phyloP scores from a whole-genome alignment of 2,329 filamentous ascomycete species.

The Beauveria australis region DNA sequence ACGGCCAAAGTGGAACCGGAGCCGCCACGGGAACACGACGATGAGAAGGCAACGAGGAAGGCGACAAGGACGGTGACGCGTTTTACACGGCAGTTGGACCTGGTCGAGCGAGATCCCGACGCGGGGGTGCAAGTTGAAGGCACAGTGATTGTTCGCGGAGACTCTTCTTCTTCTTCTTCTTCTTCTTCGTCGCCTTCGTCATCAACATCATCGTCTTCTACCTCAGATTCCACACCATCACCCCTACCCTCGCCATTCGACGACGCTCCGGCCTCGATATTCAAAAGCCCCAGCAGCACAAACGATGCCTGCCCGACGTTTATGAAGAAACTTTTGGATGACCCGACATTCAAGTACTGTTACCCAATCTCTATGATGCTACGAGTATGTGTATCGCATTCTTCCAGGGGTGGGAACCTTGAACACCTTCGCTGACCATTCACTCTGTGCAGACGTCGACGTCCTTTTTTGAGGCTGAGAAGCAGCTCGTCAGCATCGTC shows the following conservation, averaged over 20 bases:
- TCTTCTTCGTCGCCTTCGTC: neutral
- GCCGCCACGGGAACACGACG: neutral
- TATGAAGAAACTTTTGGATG: slow-evolving; percentile 57
- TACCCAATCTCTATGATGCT: slow-evolving; percentile 79
- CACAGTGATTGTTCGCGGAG: neutral
- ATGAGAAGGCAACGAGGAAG: neutral
- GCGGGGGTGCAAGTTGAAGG: neutral
- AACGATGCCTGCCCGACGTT: slow-evolving; percentile 53
- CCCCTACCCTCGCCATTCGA: slow-evolving; percentile 60
- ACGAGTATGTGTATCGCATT: slow-evolving; percentile 44
- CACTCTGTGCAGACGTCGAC: slow-evolving; percentile 56
- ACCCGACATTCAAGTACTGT: slow-evolving; percentile 62
- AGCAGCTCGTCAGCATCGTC: slow-evolving; percentile 63
- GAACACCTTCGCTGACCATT: too few species aligned
- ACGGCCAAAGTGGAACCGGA: neutral
- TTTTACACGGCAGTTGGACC: slow-evolving; percentile 6
- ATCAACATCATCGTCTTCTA: slow-evolving; percentile 11
- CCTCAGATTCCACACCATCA: slow-evolving; percentile 18
- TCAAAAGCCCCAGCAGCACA: slow-evolving; percentile 39
- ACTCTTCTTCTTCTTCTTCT: neutral
- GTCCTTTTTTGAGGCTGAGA: slow-evolving; percentile 73
- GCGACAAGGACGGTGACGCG: neutral
- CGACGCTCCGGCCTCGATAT: slow-evolving; percentile 53
- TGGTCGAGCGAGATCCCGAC: neutral
- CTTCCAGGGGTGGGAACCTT: too few species aligned